A percentile compares a stretch with the other conserved stretches of the same genome.
phyloP scores from a whole-genome alignment of 805 yeast genomes.

The Starmera pachycereana region DNA sequence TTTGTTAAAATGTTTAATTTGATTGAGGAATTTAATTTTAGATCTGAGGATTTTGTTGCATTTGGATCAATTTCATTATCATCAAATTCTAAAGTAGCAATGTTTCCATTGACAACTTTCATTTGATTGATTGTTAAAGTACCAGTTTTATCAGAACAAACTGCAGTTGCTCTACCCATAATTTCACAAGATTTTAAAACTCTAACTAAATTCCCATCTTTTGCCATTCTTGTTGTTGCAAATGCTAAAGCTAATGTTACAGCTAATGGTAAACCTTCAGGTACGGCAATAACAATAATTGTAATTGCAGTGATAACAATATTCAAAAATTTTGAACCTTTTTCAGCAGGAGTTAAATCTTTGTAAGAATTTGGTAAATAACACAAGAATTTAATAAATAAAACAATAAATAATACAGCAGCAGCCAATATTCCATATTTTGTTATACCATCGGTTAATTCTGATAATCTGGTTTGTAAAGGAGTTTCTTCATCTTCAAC shows the following conservation, averaged over 20 bases:
- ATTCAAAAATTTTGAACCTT: constrained; percentile 77
- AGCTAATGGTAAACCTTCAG: constrained; percentile 96
- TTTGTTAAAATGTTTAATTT: constrained; percentile 35
- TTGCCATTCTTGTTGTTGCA: constrained; percentile 97
- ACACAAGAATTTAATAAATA: constrained; percentile 66
- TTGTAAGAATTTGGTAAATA: constrained; percentile 43
- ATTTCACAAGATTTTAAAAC: constrained; percentile 92
- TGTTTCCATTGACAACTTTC: constrained; percentile 74
- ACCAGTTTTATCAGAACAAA: constrained; percentile 97
- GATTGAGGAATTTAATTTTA: constrained; percentile 5
- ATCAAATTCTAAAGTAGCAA: constrained; percentile 52
- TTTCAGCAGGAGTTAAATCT: constrained; percentile 47
- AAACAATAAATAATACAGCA: constrained; percentile 62
- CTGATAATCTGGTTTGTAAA: constrained; percentile 68
- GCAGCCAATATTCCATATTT: constrained; percentile 88
- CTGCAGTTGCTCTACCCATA: constrained; percentile 97
- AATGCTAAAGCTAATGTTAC: constrained; percentile 94
- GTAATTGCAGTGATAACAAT: constrained; percentile 88
- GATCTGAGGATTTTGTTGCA: constrained; percentile 7
- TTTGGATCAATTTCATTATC: constrained; percentile 23
- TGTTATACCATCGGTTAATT: constrained; percentile 89
- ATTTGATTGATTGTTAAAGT: constrained; percentile 89
- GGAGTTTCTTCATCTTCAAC: constrained; percentile 82
- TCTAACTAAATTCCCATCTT: constrained; percentile 92
- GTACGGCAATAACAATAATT: constrained; percentile 95